Evolutionary conservation across 2,329 filamentous ascomycete species (phyloP).

Genomic region (Colletotrichum lindemuthianum): DNA sequence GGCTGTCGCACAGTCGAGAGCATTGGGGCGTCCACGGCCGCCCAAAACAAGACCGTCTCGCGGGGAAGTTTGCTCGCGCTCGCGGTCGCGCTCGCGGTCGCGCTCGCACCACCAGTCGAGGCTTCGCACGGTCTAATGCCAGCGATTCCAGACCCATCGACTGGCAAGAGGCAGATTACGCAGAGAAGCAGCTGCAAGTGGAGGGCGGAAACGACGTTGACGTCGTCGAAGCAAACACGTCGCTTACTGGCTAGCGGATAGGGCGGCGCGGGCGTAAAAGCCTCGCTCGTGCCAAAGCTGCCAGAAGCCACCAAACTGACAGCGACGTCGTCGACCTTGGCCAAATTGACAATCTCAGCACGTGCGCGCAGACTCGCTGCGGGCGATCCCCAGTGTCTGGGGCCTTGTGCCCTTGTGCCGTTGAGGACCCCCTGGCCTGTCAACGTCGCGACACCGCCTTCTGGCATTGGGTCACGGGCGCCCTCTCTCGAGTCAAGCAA

Average conservation of each 20-base stretch:
- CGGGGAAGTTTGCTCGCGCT: conserved; percentile 21
- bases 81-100: conserved; percentile 9
- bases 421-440: conserved; percentile 32
- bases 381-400: conserved; percentile 11
- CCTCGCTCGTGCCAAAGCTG: too few species aligned
- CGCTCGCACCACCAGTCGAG: background rate
- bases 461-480: conserved; percentile 22
- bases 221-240: conserved; percentile 13
- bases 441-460: conserved; percentile 24
- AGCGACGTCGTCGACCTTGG: background rate
- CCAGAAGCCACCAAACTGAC: background rate
- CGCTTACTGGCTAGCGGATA: background rate
- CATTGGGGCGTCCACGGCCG: background rate
- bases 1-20: conserved; percentile 6
- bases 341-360: too few species aligned
- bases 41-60: background rate
- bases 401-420: background rate
- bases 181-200: too few species aligned
- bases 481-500: conserved; percentile 25
- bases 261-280: too few species aligned
- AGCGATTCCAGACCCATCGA: too few species aligned
- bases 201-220: background rate
- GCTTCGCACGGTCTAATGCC: too few species aligned
- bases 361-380: conserved; percentile 23
- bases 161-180: too few species aligned